Evolutionary conservation across 2,329 filamentous ascomycete genomes (phyloP), one percentile per base, ranked within the genome.

Genomic region (Diplodia seriata): DNA sequence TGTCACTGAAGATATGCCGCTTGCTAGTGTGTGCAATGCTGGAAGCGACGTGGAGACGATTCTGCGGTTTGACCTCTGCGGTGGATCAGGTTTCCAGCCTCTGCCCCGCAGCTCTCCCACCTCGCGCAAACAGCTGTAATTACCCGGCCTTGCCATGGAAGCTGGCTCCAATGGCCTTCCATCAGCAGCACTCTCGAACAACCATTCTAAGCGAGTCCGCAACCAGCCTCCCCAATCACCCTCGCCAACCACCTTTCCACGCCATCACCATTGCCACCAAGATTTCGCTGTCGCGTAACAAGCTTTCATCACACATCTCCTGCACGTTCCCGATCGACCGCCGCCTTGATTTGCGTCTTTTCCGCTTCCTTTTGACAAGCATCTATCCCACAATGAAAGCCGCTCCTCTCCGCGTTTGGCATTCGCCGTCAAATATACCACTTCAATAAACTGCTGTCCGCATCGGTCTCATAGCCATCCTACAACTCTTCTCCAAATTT

Each of bases 211-310:
- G 23, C 59, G 59, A 63, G 59, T 47, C 59, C 2, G 47, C n/a
- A 36, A 38, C 50, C 62, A 36, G 54, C 50, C 62, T 50, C 20
- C 62, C 62, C 62, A 43, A 65, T 55, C 62, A 65, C 11, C 11
- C 14, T 62, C 18, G 33, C 57, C 57, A 50, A 62, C 57, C 43
- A 62, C 43, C 57, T 38, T 50, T 8, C 57, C 38, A 23, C 59
- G 33, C 49, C 49, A 54, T 20, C 49, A 40, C 49, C 49, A 40
- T 64, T 14, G 49, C 62, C 62, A 65, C 50, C 62, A 54, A 43
- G 49, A 31, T 65, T 55, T 54, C 23, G 15, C 43, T n/a, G 12
- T 33, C 40, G 50, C 49, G 40, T 43, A 36, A 15, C 57, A 18
- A 50, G 26, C 33, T 18, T 15, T 38, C 59, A 38, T 26, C 59